Conservation (phyloP, 1,284 basidiomycete species). For the Anthracocystis setariae region DNA sequence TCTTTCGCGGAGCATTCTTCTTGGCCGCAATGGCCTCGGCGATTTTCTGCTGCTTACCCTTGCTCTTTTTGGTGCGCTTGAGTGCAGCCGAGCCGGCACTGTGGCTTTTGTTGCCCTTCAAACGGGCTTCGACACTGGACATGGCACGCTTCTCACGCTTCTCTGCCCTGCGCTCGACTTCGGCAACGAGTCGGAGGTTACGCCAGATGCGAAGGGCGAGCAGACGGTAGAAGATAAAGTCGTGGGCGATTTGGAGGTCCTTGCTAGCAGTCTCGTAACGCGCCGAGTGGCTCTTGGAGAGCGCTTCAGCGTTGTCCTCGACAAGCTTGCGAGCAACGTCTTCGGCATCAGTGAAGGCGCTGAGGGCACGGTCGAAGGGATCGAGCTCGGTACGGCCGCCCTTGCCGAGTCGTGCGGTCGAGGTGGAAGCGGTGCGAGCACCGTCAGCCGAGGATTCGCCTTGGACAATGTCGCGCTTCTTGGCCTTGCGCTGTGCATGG, state of each 20-base stretch:
- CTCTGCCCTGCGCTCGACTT: conserved; percentile 58
- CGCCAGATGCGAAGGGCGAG: conserved; percentile 60
- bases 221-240: conserved; percentile 63
- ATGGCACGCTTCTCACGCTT: conserved; percentile 58
- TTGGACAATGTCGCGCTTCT: conserved; percentile 52
- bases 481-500: conserved; percentile 62
- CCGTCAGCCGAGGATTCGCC: conserved; percentile 26
- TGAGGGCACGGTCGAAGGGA: conserved; percentile 64
- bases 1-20: conserved; percentile 33
- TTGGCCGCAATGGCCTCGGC: conserved; percentile 18
- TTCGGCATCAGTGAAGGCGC: conserved; percentile 63
- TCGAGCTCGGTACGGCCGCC: conserved; percentile 56
- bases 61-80: conserved; percentile 33
- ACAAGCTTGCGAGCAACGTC: conserved; percentile 60
- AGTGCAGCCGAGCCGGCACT: conserved; percentile 9
- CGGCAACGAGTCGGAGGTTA: conserved; percentile 56
- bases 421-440: conserved; percentile 27
- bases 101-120: conserved; percentile 21
- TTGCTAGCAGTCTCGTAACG: conserved; percentile 63
- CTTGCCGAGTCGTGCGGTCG: conserved; percentile 30
- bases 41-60: conserved; percentile 37
- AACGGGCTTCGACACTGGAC: conserved; percentile 41
- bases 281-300: conserved; percentile 62
- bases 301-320: conserved; percentile 63
- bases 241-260: conserved; percentile 63